Evolutionary conservation across 2,329 filamentous ascomycete species (phyloP).

Genomic region (Bipolaris oryzae): DNA sequence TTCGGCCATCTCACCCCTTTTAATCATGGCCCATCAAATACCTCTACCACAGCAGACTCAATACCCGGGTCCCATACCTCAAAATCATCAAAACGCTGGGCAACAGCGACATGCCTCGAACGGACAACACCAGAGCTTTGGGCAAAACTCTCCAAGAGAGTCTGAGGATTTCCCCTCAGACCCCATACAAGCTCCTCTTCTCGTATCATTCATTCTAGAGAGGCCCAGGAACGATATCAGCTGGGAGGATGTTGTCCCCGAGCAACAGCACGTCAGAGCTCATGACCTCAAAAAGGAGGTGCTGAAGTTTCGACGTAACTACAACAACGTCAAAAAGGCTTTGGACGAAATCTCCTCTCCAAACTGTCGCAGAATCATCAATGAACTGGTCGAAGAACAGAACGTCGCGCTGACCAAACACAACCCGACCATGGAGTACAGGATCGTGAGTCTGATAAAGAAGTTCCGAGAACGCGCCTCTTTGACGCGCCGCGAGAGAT

Average conservation of each 20-base stretch:
- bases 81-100: constrained; percentile 24
- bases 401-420: constrained; percentile 28
- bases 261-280: constrained; percentile 28
- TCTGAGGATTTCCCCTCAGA: constrained; percentile 8
- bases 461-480: constrained; percentile 16
- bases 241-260: constrained; percentile 37
- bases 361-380: constrained; percentile 32
- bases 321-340: constrained; percentile 24
- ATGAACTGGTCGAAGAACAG: constrained; percentile 37
- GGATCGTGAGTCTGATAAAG: constrained; percentile 36
- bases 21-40: constrained; percentile 21
- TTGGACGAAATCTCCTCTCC: constrained; percentile 35
- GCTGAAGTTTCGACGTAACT: constrained; percentile 28
- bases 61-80: constrained; percentile 14
- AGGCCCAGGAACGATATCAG: constrained; percentile 25
- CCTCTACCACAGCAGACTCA: constrained; percentile 17
- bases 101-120: constrained; percentile 26
- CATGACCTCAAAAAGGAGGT: constrained; percentile 32
- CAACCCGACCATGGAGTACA: constrained; percentile 35
- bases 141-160: constrained; percentile 17
- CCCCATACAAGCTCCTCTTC: constrained; percentile 26
- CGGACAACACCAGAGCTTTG: constrained; percentile 15
- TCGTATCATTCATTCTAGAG: constrained; percentile 35
- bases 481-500: constrained; percentile 17
- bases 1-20: background rate